Conservation (phyloP, 345 rosid genomes). For the Cardamine occulta region DNA sequence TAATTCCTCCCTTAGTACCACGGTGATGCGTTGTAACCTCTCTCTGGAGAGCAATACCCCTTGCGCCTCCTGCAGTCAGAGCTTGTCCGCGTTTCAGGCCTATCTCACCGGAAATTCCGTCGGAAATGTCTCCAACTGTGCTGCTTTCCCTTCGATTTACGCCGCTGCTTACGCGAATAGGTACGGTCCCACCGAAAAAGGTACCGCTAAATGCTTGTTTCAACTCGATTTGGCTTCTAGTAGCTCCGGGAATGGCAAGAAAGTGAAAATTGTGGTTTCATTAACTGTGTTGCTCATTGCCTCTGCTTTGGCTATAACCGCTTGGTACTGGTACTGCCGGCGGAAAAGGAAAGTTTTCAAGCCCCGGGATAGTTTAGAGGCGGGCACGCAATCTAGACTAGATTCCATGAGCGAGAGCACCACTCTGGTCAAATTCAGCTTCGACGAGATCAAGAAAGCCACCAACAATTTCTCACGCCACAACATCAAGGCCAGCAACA, state of each 20-base stretch:
- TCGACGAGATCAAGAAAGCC: slow-evolving; percentile 79
- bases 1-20: slow-evolving; percentile 38
- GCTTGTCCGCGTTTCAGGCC: slow-evolving; percentile 56
- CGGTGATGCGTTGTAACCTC: slow-evolving; percentile 62
- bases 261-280: slow-evolving; percentile 44
- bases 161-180: slow-evolving; percentile 67
- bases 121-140: slow-evolving; percentile 73
- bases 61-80: slow-evolving; percentile 69
- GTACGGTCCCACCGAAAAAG: slow-evolving; percentile 71
- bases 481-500: slow-evolving; percentile 46
- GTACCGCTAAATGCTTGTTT: slow-evolving; percentile 73
- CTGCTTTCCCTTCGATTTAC: slow-evolving; percentile 63
- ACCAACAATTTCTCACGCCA: slow-evolving; percentile 74
- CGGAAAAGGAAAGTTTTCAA: slow-evolving; percentile 42
- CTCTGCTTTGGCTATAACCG: slow-evolving; percentile 38
- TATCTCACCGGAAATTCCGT: slow-evolving; percentile 51
- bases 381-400: slow-evolving; percentile 50
- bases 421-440: slow-evolving; percentile 59
- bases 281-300: slow-evolving; percentile 41
- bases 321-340: slow-evolving; percentile 55
- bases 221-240: slow-evolving; percentile 41
- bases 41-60: slow-evolving; percentile 69
- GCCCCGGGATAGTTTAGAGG: slow-evolving; percentile 41
- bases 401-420: slow-evolving; percentile 73
- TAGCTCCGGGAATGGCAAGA: slow-evolving; percentile 33